Evolutionary conservation across 306 rosid species (phyloP).

Genomic region (Citrullus mucosospermus): DNA sequence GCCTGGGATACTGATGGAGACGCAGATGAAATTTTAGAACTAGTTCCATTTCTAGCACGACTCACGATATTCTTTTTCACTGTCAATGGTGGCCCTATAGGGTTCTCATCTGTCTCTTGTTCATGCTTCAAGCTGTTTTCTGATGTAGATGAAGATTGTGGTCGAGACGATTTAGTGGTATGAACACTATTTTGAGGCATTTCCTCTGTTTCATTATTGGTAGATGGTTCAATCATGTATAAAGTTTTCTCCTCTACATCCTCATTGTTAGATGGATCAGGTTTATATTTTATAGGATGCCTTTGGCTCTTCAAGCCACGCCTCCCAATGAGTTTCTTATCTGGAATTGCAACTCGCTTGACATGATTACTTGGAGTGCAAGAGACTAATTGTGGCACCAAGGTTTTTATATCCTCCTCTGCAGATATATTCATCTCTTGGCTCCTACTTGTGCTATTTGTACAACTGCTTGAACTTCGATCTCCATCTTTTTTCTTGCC

Average conservation of each 20-base stretch:
- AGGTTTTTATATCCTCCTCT: not conserved
- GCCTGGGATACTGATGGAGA: not conserved
- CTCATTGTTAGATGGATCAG: slow-evolving; percentile 16
- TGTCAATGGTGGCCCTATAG: slow-evolving; percentile 6
- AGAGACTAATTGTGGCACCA: not conserved
- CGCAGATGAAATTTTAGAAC: slow-evolving; percentile 4
- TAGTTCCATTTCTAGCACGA: slow-evolving; percentile 15
- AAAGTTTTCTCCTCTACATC: slow-evolving; percentile 28
- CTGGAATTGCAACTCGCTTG: not conserved
- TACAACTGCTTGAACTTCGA: not conserved
- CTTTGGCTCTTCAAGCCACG: not conserved
- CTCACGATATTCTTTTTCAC: slow-evolving; percentile 21
- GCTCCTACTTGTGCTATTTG: slow-evolving; percentile 1
- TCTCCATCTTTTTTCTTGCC: slow-evolving; percentile 9
- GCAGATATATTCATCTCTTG: not conserved
- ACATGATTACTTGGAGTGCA: not conserved
- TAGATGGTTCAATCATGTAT: slow-evolving; percentile 13
- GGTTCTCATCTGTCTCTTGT: slow-evolving; percentile 11
- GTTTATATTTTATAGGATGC: slow-evolving; percentile 1
- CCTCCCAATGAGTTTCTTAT: not conserved
- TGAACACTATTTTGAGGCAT: slow-evolving; percentile 12
- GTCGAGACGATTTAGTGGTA: slow-evolving; percentile 11
- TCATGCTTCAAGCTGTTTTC: slow-evolving; percentile 24
- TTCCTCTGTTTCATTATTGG: slow-evolving; percentile 21
- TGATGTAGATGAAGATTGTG: slow-evolving; percentile 14